Conservation (phyloP, 1,284 basidiomycete species). For the Tetrapyrgos nigripes region DNA sequence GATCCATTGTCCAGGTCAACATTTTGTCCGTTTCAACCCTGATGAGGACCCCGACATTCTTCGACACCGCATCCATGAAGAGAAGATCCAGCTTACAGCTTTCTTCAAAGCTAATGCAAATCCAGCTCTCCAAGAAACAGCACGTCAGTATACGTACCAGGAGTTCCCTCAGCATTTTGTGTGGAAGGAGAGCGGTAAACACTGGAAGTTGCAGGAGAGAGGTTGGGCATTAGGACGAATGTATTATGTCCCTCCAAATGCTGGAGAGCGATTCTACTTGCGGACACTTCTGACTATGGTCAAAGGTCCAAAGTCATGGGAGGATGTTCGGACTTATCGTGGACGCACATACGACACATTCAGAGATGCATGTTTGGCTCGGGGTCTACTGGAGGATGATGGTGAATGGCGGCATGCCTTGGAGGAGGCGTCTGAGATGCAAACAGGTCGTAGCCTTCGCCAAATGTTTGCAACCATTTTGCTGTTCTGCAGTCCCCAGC, state of each 20-base stretch:
- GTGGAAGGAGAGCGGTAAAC: background rate
- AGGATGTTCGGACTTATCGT: background rate
- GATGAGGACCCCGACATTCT: constrained; percentile 32
- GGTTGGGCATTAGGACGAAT: constrained; percentile 42
- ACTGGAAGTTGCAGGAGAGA: constrained; percentile 33
- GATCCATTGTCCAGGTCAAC: constrained; percentile 43
- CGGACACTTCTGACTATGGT: background rate
- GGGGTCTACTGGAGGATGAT: background rate
- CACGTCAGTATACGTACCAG: constrained; percentile 41
- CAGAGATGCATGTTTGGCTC: background rate
- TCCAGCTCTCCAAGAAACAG: too few species aligned
- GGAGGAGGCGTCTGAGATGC: background rate
- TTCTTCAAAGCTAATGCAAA: constrained; percentile 49
- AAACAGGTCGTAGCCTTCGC: background rate
- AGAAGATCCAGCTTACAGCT: constrained; percentile 40
- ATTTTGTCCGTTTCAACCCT: constrained; percentile 41
- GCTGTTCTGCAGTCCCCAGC: constrained; percentile 21
- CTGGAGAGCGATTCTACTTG: background rate
- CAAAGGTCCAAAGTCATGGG: background rate
- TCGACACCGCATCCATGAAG: constrained; percentile 24
- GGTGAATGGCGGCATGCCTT: background rate
- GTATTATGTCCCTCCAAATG: constrained; percentile 38
- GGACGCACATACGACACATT: background rate
- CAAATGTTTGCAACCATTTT: background rate
- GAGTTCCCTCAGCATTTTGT: constrained; percentile 43